Evolutionary conservation across 805 yeast genomes (phyloP), one percentile per base, ranked within the genome.

Genomic region (Nakazawaea sp.): DNA sequence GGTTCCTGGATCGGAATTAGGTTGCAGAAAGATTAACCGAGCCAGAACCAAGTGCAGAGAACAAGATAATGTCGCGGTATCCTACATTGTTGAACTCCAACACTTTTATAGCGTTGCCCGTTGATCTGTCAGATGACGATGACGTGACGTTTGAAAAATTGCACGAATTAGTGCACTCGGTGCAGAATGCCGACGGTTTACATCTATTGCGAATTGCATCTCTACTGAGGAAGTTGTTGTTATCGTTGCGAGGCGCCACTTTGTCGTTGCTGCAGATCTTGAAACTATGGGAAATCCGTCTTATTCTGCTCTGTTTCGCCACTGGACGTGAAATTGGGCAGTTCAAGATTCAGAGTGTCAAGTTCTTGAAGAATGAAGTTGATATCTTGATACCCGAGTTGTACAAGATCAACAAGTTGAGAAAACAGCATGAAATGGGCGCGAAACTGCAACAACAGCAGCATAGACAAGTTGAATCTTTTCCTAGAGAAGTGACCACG

Each of bases 181-280:
- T 20, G n/a, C 28, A 20, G 18, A 18, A 18, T 13, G 18, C 8
- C 15, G 15, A n/a, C 8, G 29, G 18, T 31, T 19, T 23, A 6
- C 7, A 23, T 8, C 33, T 18, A 24, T 16, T 39, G 12, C 18
- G 18, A 17, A 11, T 39, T 3, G 32, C 35, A 10, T 39, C 42
- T 11, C 17, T 27, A n/a, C 18, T 34, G 3, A 24, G 21, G 30
- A 15, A 27, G 17, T 20, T 34, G 19, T 27, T 39, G n/a, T 18
- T 39, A 16, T 39, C 42, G n/a, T 26, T 39, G 20, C 19, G 30
- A 12, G 71, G 71, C 4, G 68, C 68, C 51, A 65, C 64, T 49
- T 66, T 69, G 49, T 64, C 52, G 36, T 64, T 62, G 18, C 68
- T 70, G 3, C 74, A 65, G 36, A 59, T 66, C 29, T 70, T 62